phyloP scores from a whole-genome alignment of 257 asterid species.

The Agastache rugosa region DNA sequence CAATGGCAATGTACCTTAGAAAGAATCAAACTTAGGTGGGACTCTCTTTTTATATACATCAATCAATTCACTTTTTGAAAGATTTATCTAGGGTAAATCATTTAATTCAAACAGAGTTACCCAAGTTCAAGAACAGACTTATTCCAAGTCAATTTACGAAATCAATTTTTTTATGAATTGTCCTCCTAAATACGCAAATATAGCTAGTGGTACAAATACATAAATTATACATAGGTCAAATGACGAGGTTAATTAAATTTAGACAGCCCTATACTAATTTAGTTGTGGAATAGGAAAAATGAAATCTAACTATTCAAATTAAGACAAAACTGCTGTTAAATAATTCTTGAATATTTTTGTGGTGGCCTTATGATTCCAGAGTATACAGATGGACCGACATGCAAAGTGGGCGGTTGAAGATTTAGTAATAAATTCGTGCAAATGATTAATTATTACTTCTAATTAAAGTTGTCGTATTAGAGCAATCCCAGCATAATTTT shows the following conservation, averaged over 20 bases:
- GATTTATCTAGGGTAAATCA: background rate
- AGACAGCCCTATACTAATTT: background rate
- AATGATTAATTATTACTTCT: too few species aligned
- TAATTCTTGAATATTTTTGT: background rate
- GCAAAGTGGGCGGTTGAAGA: background rate
- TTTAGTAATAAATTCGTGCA: too few species aligned
- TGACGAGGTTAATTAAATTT: too few species aligned
- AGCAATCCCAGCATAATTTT: too few species aligned
- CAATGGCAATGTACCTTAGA: background rate
- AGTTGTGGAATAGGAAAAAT: background rate
- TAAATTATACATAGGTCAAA: background rate
- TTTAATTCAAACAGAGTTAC: background rate
- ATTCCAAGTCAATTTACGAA: background rate
- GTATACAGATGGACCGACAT: background rate
- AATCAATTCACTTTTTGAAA: background rate
- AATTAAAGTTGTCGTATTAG: too few species aligned
- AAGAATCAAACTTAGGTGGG: background rate
- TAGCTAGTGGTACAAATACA: background rate
- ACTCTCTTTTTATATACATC: background rate
- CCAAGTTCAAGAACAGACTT: background rate
- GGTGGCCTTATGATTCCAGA: background rate
- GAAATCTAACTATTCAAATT: background rate
- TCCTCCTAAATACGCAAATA: background rate
- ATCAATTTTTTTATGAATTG: background rate
- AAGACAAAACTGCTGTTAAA: background rate